Evolutionary conservation across 352 stramenopile genomes (phyloP).

Genomic region (Phytophthora capsici): DNA sequence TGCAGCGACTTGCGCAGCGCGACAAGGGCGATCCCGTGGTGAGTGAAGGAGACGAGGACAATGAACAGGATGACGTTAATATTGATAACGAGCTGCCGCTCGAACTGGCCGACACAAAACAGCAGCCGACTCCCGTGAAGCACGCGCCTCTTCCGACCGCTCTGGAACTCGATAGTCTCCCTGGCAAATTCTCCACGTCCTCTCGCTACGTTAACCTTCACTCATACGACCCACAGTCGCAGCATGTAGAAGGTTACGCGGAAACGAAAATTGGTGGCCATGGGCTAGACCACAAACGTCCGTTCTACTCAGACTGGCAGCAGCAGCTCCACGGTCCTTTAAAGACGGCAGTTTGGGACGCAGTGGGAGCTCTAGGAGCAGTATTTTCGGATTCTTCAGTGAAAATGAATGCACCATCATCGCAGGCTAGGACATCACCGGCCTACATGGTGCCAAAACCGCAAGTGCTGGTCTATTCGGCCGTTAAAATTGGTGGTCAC

Average conservation of each 20-base stretch:
- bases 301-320: conserved; percentile 40
- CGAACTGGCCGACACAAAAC: conserved; percentile 14
- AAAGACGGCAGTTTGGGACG: conserved; percentile 36
- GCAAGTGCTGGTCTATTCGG: conserved; percentile 58
- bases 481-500: conserved; percentile 82
- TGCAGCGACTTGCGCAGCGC: conserved; percentile 37
- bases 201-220: conserved; percentile 62
- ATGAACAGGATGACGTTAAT: conserved; percentile 12
- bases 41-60: conserved; percentile 29
- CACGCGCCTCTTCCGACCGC: conserved; percentile 9
- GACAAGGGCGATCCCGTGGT: conserved; percentile 27
- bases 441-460: conserved; percentile 46
- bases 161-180: conserved; percentile 10
- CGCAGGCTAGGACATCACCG: conserved; percentile 41
- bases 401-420: conserved; percentile 1
- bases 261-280: conserved; percentile 86
- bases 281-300: conserved; percentile 60
- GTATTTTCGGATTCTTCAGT: conserved; percentile 15
- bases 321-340: conserved; percentile 36
- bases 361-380: conserved; percentile 21
- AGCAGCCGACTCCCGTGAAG: conserved; percentile 6
- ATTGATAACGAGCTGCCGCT: conserved; percentile 1
- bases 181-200: conserved; percentile 32
- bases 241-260: conserved; percentile 36
- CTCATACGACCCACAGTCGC: conserved; percentile 44